Evolutionary conservation across 2,329 filamentous ascomycete genomes (phyloP).

Genomic region (Monilinia polystroma): DNA sequence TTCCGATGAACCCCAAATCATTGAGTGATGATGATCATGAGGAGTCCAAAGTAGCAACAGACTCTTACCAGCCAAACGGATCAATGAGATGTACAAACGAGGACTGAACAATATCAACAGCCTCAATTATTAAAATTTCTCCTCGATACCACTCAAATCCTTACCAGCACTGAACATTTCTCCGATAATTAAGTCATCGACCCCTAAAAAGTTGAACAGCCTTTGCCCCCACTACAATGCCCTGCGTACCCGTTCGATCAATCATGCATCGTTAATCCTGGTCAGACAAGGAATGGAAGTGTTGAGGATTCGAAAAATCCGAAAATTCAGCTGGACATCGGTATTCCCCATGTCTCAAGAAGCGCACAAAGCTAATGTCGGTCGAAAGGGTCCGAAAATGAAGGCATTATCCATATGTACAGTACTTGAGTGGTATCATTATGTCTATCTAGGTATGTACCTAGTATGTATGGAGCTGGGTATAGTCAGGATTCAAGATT

Average conservation of each 20-base stretch:
- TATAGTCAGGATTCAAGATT: too few species aligned
- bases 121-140: not conserved
- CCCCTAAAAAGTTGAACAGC: not conserved
- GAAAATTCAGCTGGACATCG: not conserved
- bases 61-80: not conserved
- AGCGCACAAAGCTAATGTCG: not conserved
- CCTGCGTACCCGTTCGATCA: constrained; percentile 1
- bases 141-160: not conserved
- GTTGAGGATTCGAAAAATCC: constrained; percentile 3
- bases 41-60: not conserved
- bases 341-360: constrained; percentile 16
- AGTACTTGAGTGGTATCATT: too few species aligned
- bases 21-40: not conserved
- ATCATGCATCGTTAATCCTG: constrained; percentile 16
- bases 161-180: not conserved
- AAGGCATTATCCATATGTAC: not conserved
- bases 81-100: not conserved
- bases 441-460: too few species aligned
- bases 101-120: not conserved
- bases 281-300: constrained; percentile 10
- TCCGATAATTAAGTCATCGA: not conserved
- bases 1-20: not conserved
- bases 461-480: too few species aligned
- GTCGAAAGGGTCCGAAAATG: not conserved
- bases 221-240: not conserved